Evolutionary conservation across 257 asterid genomes (phyloP).

Genomic region (Pogostemon cablin): DNA sequence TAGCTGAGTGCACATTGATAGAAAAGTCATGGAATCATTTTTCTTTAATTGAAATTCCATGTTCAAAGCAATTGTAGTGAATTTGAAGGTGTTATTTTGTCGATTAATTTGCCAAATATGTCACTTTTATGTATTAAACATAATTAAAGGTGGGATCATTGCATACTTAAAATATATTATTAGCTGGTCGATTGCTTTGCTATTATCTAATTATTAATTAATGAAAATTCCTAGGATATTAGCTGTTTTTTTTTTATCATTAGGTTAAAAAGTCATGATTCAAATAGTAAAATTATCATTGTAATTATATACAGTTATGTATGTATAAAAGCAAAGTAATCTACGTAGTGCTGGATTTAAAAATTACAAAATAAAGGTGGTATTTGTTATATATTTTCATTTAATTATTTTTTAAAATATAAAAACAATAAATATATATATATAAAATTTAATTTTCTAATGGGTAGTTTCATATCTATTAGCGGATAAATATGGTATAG

Average conservation of each 20-base stretch:
- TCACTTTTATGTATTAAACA: constrained; percentile 30
- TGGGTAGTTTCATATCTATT: too few relatives aligned
- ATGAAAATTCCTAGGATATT: neutral
- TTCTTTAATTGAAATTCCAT: constrained; percentile 22
- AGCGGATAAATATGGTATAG: too few relatives aligned
- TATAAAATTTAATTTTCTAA: too few relatives aligned
- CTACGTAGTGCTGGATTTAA: too few relatives aligned
- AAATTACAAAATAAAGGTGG: too few relatives aligned
- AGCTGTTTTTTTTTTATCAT: neutral
- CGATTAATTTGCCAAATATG: constrained; percentile 18
- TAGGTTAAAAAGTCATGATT: too few relatives aligned
- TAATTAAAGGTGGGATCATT: constrained; percentile 13
- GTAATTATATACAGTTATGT: too few relatives aligned
- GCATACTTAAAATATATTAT: neutral
- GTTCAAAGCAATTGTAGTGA: constrained; percentile 4
- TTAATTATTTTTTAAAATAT: too few relatives aligned
- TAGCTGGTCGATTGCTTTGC: constrained; percentile 14
- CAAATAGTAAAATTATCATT: too few relatives aligned
- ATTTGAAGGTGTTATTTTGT: neutral
- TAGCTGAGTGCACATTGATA: constrained; percentile 37
- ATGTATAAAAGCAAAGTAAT: too few relatives aligned
- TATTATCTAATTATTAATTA: neutral
- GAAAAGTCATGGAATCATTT: constrained; percentile 37
- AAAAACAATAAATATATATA: too few relatives aligned
- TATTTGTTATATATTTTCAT: too few relatives aligned